Evolutionary conservation across 192 early-diverging fungal species (phyloP).

Genomic region (Pilaira anomala): DNA sequence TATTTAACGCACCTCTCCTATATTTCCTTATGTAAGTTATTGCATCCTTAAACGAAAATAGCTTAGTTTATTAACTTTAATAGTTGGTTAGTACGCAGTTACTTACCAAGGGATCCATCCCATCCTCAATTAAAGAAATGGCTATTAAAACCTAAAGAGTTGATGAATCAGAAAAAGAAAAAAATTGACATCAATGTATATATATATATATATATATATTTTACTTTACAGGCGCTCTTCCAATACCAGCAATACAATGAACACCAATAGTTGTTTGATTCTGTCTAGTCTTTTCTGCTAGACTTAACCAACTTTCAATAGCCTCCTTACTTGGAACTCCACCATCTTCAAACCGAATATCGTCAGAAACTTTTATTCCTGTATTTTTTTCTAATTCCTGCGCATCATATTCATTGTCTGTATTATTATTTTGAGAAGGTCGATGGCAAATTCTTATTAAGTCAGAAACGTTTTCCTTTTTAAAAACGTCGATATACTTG

Average conservation of each 20-base stretch:
- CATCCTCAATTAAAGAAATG: conserved; percentile 69
- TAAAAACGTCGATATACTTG: conserved; percentile 51
- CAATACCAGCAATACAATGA: conserved; percentile 77
- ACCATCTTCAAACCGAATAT: conserved; percentile 68
- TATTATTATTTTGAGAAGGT: conserved; percentile 37
- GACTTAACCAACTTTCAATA: conserved; percentile 40
- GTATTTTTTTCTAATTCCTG: conserved; percentile 36
- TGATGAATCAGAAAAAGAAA: neutral
- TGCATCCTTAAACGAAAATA: conserved; percentile 36
- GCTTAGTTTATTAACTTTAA: neutral
- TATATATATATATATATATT: neutral
- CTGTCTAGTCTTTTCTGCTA: conserved; percentile 35
- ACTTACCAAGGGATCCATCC: conserved; percentile 66
- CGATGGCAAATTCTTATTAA: conserved; percentile 63
- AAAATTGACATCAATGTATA: too few species aligned
- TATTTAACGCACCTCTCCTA: conserved; percentile 47
- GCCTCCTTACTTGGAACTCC: conserved; percentile 48
- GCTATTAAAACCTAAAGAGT: conserved; percentile 55
- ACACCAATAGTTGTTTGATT: conserved; percentile 43
- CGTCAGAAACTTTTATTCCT: conserved; percentile 64
- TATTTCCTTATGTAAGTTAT: conserved; percentile 42
- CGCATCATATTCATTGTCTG: conserved; percentile 52
- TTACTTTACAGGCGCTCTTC: conserved; percentile 66
- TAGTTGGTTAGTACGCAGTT: too few species aligned
- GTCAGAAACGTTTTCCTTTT: conserved; percentile 54